phyloP scores from a whole-genome alignment of 805 yeast species.

The Candida taoyuanica region DNA sequence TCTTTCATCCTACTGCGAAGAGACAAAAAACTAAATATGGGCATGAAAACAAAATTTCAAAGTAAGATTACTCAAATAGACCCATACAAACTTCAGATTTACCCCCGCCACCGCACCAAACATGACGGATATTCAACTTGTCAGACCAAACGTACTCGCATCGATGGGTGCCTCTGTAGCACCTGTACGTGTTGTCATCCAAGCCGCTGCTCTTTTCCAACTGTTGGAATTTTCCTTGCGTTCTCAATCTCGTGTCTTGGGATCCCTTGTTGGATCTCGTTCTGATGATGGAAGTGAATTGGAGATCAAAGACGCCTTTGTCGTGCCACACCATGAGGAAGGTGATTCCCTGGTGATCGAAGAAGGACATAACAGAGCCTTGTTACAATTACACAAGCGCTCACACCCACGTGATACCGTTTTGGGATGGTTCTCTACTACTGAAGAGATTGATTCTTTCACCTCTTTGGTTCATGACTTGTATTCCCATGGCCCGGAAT shows the following conservation, averaged over 20 bases:
- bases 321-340: slow-evolving; percentile 74
- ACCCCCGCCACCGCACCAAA: background rate
- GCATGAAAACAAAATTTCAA: too few species aligned
- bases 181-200: slow-evolving; percentile 52
- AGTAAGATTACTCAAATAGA: too few species aligned
- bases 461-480: slow-evolving; percentile 79
- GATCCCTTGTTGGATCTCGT: slow-evolving; percentile 75
- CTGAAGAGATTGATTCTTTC: slow-evolving; percentile 57
- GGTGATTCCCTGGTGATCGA: slow-evolving; percentile 75
- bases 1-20: too few species aligned
- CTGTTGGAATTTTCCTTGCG: slow-evolving; percentile 67
- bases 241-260: slow-evolving; percentile 63
- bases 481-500: slow-evolving; percentile 52
- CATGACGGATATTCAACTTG: slow-evolving; percentile 26
- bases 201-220: slow-evolving; percentile 70
- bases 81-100: background rate
- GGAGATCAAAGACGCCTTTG: slow-evolving; percentile 69
- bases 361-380: slow-evolving; percentile 66
- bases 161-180: slow-evolving; percentile 28
- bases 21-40: too few species aligned
- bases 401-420: slow-evolving; percentile 75
- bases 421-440: slow-evolving; percentile 80
- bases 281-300: slow-evolving; percentile 78
- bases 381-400: slow-evolving; percentile 67
- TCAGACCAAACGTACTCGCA: slow-evolving; percentile 26